Percentiles rank a stretch among this genome's conserved stretches.
Conservation (phyloP, 2,329 filamentous ascomycete species). For the Juglanconis sp. region DNA sequence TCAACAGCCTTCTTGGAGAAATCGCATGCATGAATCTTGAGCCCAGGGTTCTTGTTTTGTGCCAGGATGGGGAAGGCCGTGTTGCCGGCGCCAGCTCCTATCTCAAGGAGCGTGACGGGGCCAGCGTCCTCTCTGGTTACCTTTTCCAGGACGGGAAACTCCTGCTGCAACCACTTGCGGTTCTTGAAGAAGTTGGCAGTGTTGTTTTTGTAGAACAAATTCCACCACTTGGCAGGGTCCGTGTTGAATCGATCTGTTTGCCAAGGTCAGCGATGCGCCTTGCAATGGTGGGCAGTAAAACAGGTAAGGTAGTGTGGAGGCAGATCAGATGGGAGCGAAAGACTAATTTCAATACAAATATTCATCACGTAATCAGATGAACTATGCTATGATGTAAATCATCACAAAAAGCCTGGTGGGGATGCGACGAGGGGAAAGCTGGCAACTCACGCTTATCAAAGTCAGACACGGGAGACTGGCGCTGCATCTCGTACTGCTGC, state of each 20-base stretch:
- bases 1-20: conserved; percentile 95
- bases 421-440: neutral
- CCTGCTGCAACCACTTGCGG: conserved; percentile 92
- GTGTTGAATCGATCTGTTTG: conserved; percentile 73
- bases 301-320: conserved; percentile 20
- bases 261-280: conserved; percentile 36
- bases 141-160: conserved; percentile 83
- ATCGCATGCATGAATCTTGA: conserved; percentile 91
- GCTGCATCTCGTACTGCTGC: conserved; percentile 80
- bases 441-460: conserved; percentile 75
- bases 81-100: conserved; percentile 93
- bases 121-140: conserved; percentile 70
- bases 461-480: conserved; percentile 81
- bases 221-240: conserved; percentile 95
- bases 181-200: conserved; percentile 98
- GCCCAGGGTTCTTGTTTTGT: conserved; percentile 74
- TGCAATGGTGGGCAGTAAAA: conserved; percentile 6
- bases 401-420: conserved; percentile 31
- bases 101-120: conserved; percentile 72
- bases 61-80: conserved; percentile 89
- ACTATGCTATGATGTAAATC: conserved; percentile 64
- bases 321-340: conserved; percentile 73
- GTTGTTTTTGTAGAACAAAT: conserved; percentile 97
- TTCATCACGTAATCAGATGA: conserved; percentile 69
- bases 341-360: conserved; percentile 55